phyloP scores from a whole-genome alignment of 1,139 yeast species.

The Saccharomyces hybrid region DNA sequence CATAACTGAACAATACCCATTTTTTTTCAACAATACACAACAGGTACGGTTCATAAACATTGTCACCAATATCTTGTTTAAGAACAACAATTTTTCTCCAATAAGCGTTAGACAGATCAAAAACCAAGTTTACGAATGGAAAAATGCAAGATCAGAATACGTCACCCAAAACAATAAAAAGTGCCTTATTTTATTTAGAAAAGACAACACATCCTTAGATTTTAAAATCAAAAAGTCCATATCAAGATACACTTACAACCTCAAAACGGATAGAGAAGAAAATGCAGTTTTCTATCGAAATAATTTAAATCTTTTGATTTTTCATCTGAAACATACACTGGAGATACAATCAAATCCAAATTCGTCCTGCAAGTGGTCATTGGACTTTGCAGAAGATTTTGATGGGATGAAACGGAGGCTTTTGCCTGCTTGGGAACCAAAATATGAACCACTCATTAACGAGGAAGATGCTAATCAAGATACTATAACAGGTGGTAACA shows the following conservation, averaged over 20 bases:
- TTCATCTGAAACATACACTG: slow-evolving; percentile 38
- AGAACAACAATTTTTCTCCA: background rate
- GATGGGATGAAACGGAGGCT: slow-evolving; percentile 42
- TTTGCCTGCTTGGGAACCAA: slow-evolving; percentile 9
- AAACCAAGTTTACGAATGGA: background rate
- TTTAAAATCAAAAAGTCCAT: slow-evolving; percentile 14
- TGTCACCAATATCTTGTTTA: background rate
- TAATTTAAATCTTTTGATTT: slow-evolving; percentile 40
- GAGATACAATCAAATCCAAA: slow-evolving; percentile 23
- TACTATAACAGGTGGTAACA: background rate
- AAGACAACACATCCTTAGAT: slow-evolving; percentile 14
- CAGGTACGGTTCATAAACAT: background rate
- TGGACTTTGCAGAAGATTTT: slow-evolving; percentile 61
- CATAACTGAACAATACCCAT: background rate
- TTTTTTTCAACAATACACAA: background rate
- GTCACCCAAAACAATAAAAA: background rate
- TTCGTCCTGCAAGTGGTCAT: slow-evolving; percentile 33
- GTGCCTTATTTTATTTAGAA: slow-evolving; percentile 6
- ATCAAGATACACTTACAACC: slow-evolving; percentile 38
- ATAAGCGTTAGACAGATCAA: background rate
- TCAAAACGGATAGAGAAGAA: slow-evolving; percentile 57
- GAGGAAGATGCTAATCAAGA: background rate
- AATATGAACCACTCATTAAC: background rate
- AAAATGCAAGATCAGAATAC: slow-evolving; percentile 2
- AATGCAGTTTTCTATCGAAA: slow-evolving; percentile 44